Evolutionary conservation across 371 early-diverging fungal genomes (phyloP).

Genomic region (Nematocida major): DNA sequence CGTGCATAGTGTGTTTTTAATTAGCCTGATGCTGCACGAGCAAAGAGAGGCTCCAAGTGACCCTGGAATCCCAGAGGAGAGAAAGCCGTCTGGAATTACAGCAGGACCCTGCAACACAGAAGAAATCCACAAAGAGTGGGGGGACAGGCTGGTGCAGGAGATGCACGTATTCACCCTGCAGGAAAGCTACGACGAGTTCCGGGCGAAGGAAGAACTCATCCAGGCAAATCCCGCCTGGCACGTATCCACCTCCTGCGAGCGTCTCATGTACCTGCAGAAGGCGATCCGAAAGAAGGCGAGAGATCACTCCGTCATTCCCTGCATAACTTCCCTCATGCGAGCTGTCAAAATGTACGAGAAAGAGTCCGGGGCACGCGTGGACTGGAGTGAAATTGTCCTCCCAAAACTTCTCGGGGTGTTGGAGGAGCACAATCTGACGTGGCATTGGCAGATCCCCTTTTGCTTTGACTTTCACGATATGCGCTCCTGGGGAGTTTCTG

Average conservation of each 20-base stretch:
- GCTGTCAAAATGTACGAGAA: neutral
- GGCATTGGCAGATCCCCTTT: neutral
- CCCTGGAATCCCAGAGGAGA: too few relatives aligned
- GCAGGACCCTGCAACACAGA: neutral
- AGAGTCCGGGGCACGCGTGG: neutral
- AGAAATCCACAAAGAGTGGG: neutral
- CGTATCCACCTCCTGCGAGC: neutral
- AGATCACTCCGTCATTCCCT: neutral
- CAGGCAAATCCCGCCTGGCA: constrained; percentile 10
- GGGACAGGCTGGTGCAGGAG: neutral
- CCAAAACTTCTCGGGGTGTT: neutral
- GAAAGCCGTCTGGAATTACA: too few relatives aligned
- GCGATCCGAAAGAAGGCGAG: neutral
- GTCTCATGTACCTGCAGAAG: neutral
- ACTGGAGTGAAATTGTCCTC: neutral
- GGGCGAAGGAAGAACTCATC: neutral
- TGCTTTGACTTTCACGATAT: constrained; percentile 10
- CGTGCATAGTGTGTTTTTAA: too few relatives aligned
- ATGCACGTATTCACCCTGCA: constrained; percentile 5
- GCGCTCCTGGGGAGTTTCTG: neutral
- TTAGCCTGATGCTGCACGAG: too few relatives aligned
- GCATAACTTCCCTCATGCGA: neutral
- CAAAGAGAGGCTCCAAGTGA: too few relatives aligned
- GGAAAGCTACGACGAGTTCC: neutral
- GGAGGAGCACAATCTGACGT: neutral